Conservation (phyloP, 2,329 filamentous ascomycete genomes). For the Aspergillus sp. region DNA sequence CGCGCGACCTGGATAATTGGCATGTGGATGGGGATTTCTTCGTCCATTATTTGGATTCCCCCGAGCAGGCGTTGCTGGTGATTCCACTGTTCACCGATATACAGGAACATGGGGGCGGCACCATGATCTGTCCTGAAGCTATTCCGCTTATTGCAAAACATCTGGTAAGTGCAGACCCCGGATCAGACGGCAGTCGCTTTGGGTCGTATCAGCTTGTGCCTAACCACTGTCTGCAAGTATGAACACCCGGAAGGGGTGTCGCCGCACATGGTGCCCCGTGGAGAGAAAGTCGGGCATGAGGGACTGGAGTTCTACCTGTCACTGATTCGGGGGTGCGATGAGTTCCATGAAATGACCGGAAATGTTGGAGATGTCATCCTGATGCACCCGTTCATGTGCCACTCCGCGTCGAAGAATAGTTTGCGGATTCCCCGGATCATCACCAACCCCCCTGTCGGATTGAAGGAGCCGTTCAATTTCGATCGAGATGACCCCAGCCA, state of each 20-base stretch:
- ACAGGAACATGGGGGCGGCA: conserved; percentile 60
- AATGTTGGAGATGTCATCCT: conserved; percentile 54
- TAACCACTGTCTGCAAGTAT: conserved; percentile 31
- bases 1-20: conserved; percentile 58
- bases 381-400: conserved; percentile 56
- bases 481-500: conserved; percentile 44
- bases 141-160: conserved; percentile 59
- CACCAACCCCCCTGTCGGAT: conserved; percentile 54
- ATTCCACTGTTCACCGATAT: conserved; percentile 69
- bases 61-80: conserved; percentile 67
- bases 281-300: conserved; percentile 17
- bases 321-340: conserved; percentile 37
- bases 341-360: conserved; percentile 54
- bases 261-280: conserved; percentile 59
- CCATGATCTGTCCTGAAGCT: conserved; percentile 61
- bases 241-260: conserved; percentile 65
- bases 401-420: conserved; percentile 52
- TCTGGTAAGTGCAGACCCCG: conserved; percentile 33
- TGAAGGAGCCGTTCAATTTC: conserved; percentile 53
- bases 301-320: neutral
- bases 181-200: neutral
- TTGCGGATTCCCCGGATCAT: conserved; percentile 51
- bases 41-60: conserved; percentile 68
- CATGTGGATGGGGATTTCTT: conserved; percentile 74
- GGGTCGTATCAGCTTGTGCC: neutral